Evolutionary conservation across 2,329 filamentous ascomycete genomes (phyloP), one percentile per base, ranked within the genome.

Genomic region (Penicillium sp.): DNA sequence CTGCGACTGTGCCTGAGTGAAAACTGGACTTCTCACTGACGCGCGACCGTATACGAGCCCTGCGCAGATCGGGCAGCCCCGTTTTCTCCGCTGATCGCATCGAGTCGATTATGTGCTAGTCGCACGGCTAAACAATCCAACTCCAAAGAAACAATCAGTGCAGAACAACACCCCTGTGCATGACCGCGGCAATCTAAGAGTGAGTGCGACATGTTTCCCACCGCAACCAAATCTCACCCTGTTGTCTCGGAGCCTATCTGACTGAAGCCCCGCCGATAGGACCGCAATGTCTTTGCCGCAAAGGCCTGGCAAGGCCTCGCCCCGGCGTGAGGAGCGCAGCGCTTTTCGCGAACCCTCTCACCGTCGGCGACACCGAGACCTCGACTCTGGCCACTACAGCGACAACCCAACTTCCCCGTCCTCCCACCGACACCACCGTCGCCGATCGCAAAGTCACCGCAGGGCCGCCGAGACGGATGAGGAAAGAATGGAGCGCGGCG

Each of bases 271-370:
- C 26, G 19, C 50, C 3, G 12, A 17, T 55, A 70, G 65, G 49
- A 65, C 44, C 65, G 69, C 61, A 59, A 83, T 83, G 81, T 84
- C 84, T 70, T 76, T 84, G 66, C 84, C 84, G 61, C 83, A 81
- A 69, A 84, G 89, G 76, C 90, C 90, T 61, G 87, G 88, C 73
- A 85, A 85, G 68, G 84, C 82, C 60, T 84, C 85, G 68, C 84
- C 88, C 65, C 83, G 83, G 59, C 85, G 85, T 70, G 86, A 89
- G 68, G 85, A 87, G 59, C 71, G 73, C 63, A 83, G 85, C 71
- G 81, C 86, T 61, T 92, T 91, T 77, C 85, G 89, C 70, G 87
- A 88, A 66, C 89, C 90, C 47, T 85, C 87, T 3, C 47, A 56
- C 30, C 61, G 61, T 28, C 86, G 88, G 58, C 87, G 90, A 71